Percentiles rank a stretch among this genome's conserved stretches.
Evolutionary conservation across 1,139 yeast species (phyloP).

Genomic region (Pichia sp.): DNA sequence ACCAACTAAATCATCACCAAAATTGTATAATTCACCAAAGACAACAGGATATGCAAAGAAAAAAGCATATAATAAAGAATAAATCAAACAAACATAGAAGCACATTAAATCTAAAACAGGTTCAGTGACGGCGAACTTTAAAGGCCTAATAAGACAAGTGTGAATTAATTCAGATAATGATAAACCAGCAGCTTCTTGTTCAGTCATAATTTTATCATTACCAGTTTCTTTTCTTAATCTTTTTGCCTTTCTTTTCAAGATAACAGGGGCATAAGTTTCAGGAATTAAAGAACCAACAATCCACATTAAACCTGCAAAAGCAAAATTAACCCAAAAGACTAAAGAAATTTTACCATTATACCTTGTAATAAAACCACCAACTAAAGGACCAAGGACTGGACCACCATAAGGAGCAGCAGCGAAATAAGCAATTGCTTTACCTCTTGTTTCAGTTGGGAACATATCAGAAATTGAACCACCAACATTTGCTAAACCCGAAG

Average conservation of each 20-base stretch:
- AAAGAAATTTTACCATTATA: constrained; percentile 61
- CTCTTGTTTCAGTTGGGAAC: constrained; percentile 72
- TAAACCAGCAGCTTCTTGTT: constrained; percentile 77
- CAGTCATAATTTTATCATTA: constrained; percentile 78
- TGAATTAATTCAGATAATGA: constrained; percentile 56
- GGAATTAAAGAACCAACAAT: constrained; percentile 57
- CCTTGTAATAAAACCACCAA: constrained; percentile 77
- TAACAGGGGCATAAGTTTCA: constrained; percentile 88
- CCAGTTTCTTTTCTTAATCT: constrained; percentile 74
- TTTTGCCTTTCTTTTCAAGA: constrained; percentile 65
- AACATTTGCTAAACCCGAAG: constrained; percentile 78
- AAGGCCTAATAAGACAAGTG: constrained; percentile 67
- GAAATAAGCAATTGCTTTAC: constrained; percentile 83
- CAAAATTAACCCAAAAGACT: constrained; percentile 87
- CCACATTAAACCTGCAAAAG: constrained; percentile 83
- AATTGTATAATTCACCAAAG: constrained; percentile 60
- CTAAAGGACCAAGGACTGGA: constrained; percentile 86
- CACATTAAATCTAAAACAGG: constrained; percentile 82
- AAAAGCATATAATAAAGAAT: constrained; percentile 82
- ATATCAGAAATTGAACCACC: constrained; percentile 91
- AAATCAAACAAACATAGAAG: constrained; percentile 78
- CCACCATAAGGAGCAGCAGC: constrained; percentile 93
- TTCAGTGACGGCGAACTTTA: constrained; percentile 67
- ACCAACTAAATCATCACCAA: constrained; percentile 64
- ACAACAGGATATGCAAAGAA: constrained; percentile 86